phyloP scores from a whole-genome alignment of 768 basidiomycete species.

The Rhizopogon vesiculosus region DNA sequence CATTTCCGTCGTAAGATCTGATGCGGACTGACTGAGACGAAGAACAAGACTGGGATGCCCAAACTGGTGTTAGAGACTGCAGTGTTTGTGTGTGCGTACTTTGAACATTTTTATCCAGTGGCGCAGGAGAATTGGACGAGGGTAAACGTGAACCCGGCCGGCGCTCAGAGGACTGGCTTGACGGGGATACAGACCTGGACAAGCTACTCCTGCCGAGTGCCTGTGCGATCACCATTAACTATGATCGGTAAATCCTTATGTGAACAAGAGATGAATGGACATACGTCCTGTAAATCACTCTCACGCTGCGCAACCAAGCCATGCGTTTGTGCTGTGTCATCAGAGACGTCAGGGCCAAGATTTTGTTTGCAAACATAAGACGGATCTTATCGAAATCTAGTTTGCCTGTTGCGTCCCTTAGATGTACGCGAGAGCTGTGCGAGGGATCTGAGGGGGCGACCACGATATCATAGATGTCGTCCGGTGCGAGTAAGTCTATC shows the following conservation, averaged over 20 bases:
- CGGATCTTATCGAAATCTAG: constrained; percentile 28
- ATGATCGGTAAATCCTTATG: not conserved
- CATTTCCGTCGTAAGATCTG: not conserved
- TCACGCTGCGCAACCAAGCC: not conserved
- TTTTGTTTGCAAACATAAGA: constrained; percentile 19
- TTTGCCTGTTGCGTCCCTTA: constrained; percentile 25
- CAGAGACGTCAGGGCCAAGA: not conserved
- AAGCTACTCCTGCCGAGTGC: not conserved
- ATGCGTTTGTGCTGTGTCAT: too few relatives aligned
- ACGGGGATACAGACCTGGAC: not conserved
- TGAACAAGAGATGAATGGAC: not conserved
- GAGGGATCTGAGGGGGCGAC: not conserved
- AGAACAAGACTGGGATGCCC: not conserved
- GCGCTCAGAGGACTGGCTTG: not conserved
- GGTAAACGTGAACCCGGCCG: not conserved
- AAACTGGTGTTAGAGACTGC: too few relatives aligned
- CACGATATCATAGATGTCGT: constrained; percentile 14
- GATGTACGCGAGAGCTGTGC: constrained; percentile 3
- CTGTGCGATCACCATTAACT: not conserved
- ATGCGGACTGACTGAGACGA: too few relatives aligned
- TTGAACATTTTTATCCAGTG: not conserved
- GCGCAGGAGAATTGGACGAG: not conserved
- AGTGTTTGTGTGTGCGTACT: not conserved
- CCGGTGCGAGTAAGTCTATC: constrained; percentile 26
- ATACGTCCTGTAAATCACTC: not conserved